phyloP scores from a whole-genome alignment of 2,329 filamentous ascomycete species.

The Blastomyces emzantsi region DNA sequence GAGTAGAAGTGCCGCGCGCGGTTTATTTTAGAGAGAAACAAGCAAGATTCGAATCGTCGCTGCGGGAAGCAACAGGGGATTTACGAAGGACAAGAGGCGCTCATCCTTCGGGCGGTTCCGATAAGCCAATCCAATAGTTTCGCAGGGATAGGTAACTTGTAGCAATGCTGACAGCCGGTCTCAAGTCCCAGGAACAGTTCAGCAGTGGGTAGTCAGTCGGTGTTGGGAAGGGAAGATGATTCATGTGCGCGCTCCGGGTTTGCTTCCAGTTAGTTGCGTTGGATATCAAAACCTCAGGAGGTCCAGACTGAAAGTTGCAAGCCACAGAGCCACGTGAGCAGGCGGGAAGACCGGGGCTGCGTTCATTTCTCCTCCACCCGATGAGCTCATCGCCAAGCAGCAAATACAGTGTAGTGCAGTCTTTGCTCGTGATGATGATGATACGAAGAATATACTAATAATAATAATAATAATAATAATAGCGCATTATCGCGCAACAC shows the following conservation, averaged over 20 bases:
- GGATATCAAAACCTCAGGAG: background rate
- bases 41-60: background rate
- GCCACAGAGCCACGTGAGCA: conserved; percentile 6
- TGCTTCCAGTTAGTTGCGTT: no score
- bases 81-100: background rate
- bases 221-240: background rate
- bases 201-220: no score
- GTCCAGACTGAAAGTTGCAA: background rate
- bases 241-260: background rate
- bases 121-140: background rate
- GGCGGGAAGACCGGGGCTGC: background rate
- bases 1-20: background rate
- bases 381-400: no score
- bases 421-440: no score
- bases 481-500: no score
- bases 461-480: no score
- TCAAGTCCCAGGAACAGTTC: background rate
- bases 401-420: no score
- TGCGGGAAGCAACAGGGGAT: background rate
- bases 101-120: conserved; percentile 1
- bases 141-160: background rate
- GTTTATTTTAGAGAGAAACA: background rate
- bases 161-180: no score
- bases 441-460: no score
- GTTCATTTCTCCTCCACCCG: background rate